Evolutionary conservation across 1,284 basidiomycete genomes (phyloP).

Genomic region (Heliocybe sulcata): DNA sequence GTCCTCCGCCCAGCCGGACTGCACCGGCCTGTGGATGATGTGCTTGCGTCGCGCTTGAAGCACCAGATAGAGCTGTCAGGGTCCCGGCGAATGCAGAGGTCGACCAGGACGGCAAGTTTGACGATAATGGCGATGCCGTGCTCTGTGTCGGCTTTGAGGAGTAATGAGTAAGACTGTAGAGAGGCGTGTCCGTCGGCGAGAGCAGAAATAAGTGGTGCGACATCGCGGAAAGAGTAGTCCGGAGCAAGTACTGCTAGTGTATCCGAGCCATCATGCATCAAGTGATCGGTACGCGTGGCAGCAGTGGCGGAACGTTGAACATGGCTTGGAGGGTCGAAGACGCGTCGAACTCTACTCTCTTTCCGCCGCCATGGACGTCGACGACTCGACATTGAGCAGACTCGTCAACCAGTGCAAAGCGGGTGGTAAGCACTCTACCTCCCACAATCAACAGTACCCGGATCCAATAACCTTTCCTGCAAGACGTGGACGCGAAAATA

Average conservation of each 20-base stretch:
- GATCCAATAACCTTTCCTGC: not conserved
- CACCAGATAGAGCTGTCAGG: conserved; percentile 76
- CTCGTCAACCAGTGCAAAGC: conserved; percentile 64
- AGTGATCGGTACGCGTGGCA: not conserved
- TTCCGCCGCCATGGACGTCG: conserved; percentile 35
- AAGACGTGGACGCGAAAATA: conserved; percentile 74
- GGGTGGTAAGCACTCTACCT: conserved; percentile 41
- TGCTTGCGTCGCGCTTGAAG: conserved; percentile 61
- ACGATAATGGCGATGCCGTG: conserved; percentile 58
- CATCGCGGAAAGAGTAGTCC: too few relatives aligned
- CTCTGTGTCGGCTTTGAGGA: conserved; percentile 63
- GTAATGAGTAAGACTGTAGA: conserved; percentile 74
- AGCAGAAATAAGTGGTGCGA: conserved; percentile 79
- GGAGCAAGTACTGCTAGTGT: too few relatives aligned
- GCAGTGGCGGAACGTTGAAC: not conserved
- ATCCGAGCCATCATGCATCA: not conserved
- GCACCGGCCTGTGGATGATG: conserved; percentile 48
- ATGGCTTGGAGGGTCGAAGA: not conserved
- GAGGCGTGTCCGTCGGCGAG: conserved; percentile 76
- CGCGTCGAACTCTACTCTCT: not conserved
- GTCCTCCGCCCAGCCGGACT: conserved; percentile 59
- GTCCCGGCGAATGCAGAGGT: conserved; percentile 83
- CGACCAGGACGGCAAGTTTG: conserved; percentile 80
- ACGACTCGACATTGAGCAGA: conserved; percentile 46
- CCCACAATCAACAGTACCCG: not conserved